These are phyloP conservation scores for Umbilicaria muhlenbergii DNA, from an alignment of 495 filamentous ascomycete species.

Conservation along the genomic window DNA sequence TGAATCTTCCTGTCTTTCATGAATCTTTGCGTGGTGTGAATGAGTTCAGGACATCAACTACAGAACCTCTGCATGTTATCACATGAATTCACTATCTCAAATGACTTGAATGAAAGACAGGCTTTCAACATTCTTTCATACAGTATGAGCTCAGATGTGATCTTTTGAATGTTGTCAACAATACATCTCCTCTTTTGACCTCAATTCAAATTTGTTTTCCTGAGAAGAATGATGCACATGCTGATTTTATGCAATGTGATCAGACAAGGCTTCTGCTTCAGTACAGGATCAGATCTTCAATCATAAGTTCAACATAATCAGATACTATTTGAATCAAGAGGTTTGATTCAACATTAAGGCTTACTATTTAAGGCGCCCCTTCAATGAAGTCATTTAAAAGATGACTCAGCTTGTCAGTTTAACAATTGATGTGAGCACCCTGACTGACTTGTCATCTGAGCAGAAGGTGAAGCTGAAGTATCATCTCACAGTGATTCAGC, in stretches of 20 bases:
- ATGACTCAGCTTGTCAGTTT: constrained; percentile 4
- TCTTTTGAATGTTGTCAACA: constrained; percentile 5
- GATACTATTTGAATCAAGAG: constrained; percentile 1
- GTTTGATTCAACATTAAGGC: constrained; percentile 2
- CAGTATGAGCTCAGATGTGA: constrained; percentile 5
- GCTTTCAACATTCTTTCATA: constrained; percentile 5
- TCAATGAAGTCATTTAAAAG: constrained; percentile 5
- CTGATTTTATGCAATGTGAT: too few species aligned
- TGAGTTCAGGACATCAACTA: neutral
- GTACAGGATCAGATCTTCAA: constrained; percentile 1
- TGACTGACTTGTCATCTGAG: neutral
- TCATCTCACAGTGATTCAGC: too few species aligned
- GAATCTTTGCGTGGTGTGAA: neutral
- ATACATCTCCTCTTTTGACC: neutral
- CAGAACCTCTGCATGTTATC: neutral
- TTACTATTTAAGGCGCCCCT: constrained; percentile 2
- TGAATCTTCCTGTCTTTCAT: constrained; percentile 3
- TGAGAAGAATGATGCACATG: too few species aligned
- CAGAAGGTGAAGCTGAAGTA: too few species aligned
- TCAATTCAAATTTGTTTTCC: neutral
- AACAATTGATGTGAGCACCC: neutral
- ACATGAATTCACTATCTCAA: constrained; percentile 3
- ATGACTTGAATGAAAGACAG: neutral
- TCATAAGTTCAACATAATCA: neutral
- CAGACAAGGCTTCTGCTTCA: neutral